phyloP scores from a whole-genome alignment of 257 asterid species.

The Nicotiana undulata region DNA sequence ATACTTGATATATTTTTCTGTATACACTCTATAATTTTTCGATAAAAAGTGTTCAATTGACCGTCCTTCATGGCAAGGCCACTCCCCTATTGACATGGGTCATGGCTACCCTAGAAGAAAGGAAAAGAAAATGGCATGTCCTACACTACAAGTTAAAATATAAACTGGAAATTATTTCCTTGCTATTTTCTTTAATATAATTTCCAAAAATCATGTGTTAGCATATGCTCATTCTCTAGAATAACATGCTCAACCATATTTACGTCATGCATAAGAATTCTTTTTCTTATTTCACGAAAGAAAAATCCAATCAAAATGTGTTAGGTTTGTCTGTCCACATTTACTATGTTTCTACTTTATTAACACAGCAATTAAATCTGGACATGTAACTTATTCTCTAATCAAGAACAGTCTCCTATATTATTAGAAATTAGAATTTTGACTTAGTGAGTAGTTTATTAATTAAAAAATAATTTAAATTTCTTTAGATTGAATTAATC shows the following conservation, averaged over 20 bases:
- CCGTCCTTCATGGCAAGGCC: no score
- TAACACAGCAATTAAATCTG: neutral
- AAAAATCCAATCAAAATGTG: neutral
- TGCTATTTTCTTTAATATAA: constrained; percentile 6
- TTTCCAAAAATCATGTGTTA: constrained; percentile 17
- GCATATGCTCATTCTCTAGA: constrained; percentile 29
- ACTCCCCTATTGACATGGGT: no score
- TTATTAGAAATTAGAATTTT: neutral
- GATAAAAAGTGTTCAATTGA: no score
- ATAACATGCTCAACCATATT: constrained; percentile 23
- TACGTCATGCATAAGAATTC: neutral
- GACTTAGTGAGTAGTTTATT: neutral
- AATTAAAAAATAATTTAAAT: neutral
- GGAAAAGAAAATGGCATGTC: neutral
- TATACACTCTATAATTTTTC: no score
- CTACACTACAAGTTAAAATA: neutral
- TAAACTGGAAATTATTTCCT: neutral
- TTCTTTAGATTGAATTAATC: constrained; percentile 5
- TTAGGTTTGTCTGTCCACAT: neutral
- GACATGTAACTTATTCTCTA: neutral
- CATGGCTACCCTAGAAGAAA: neutral
- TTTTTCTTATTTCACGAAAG: neutral
- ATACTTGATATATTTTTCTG: no score
- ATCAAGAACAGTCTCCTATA: neutral
- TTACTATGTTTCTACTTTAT: neutral